Percentiles rank a stretch among this genome's conserved stretches.
These are phyloP conservation scores for Leishmania tarentolae DNA, from an alignment of 208 protist species.

Conservation along the genomic window DNA sequence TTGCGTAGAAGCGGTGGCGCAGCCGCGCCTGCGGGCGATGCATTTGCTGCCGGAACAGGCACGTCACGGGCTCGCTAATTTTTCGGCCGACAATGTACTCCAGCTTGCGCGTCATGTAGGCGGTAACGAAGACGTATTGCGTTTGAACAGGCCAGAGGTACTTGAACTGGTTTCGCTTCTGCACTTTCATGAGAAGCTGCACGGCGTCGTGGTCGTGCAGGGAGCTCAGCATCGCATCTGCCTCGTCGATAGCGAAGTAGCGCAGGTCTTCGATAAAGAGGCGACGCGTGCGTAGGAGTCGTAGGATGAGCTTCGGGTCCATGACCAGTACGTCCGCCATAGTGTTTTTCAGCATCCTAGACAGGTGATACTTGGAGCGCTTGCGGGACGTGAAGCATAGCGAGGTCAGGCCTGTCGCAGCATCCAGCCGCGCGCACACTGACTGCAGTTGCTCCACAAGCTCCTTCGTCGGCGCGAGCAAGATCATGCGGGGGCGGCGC, in stretches of 20 bases:
- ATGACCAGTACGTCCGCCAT: slow-evolving; percentile 83
- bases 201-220: slow-evolving; percentile 83
- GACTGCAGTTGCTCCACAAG: slow-evolving; percentile 70
- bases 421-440: slow-evolving; percentile 58
- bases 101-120: slow-evolving; percentile 81
- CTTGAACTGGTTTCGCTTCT: slow-evolving; percentile 76
- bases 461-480: slow-evolving; percentile 81
- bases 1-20: slow-evolving; percentile 69
- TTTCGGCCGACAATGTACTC: slow-evolving; percentile 67
- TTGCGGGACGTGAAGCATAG: slow-evolving; percentile 70
- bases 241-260: slow-evolving; percentile 87
- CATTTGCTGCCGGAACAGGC: slow-evolving; percentile 65
- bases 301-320: slow-evolving; percentile 71
- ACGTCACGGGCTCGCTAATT: slow-evolving; percentile 54
- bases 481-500: slow-evolving; percentile 80
- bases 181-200: slow-evolving; percentile 75
- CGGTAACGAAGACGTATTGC: slow-evolving; percentile 75
- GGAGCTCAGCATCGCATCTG: slow-evolving; percentile 74
- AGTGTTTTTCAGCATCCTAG: slow-evolving; percentile 56
- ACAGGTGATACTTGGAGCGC: slow-evolving; percentile 68
- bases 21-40: slow-evolving; percentile 54
- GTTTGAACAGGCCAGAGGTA: slow-evolving; percentile 87
- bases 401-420: slow-evolving; percentile 56
- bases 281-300: slow-evolving; percentile 69
- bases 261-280: slow-evolving; percentile 89